Base-by-base conservation (phyloP, 352 stramenopile species). In the Thraustotheca clavata region DNA sequence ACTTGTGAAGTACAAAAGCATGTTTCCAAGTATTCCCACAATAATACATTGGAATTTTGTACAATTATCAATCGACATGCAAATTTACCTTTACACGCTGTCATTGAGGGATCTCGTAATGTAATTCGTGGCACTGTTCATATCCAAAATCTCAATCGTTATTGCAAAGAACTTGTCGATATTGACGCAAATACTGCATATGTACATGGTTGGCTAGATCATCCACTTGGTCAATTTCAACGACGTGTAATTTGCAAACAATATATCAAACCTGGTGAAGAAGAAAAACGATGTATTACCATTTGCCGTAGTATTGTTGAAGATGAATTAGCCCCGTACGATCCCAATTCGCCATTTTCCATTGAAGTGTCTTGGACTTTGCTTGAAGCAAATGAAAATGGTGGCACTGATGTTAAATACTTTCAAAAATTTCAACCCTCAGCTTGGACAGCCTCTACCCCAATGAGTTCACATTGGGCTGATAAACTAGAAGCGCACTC, bases 211-310 rank as follows among this genome's bases (percentile, higher is more conserved):
- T 52, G 43, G 43, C 43, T 52, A 9, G 43, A 52, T 2, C 43
- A 52, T 7, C 43, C 43, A 31, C 43, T 52, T 7, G 43, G 43
- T 2, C 43, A 52, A 31, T 52, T 52, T 31, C 43, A 52, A 31
- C 43, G 43, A 11, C 43, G 43, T 31, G 43, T 52, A 11, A 24
- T 52, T 31, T 52, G 43, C 43, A 52, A 52, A 31, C 43, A 52
- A 31, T 52, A 52, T 31, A 31, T 52, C 9, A 24, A 11, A 6
- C 7, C 31, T 2, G 11, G 43, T 18, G 24, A 31, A 24, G 7
- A 9, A 24, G 38, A 43, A 20, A 24, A 52, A 11, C n/a, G n/a
- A n/a, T 52, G 43, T 18, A 24, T 52, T 11, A 52, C 34, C 7
- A 9, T 52, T 31, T 52, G 43, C n/a, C 43, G 43, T 31, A 52